Percentiles rank a stretch among this genome's conserved stretches.
Conservation (phyloP, 345 rosid species). For the Arabis alpina region DNA sequence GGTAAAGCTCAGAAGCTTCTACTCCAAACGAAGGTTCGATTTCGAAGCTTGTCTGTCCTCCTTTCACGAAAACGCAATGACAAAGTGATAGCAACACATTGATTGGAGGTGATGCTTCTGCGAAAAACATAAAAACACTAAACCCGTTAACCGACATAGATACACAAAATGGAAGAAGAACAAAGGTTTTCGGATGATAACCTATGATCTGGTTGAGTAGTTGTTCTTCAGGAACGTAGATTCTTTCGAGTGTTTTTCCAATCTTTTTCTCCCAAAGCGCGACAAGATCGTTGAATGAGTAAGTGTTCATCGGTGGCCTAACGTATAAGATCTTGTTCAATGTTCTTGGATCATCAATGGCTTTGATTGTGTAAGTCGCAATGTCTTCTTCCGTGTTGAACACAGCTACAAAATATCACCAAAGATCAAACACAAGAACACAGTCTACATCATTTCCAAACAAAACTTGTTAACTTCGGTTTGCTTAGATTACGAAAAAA, state of each 20-base stretch:
- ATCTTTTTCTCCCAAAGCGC: constrained; percentile 68
- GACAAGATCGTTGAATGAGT: constrained; percentile 61
- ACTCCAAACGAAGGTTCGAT: constrained; percentile 55
- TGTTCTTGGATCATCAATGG: constrained; percentile 63
- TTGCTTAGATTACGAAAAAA: neutral
- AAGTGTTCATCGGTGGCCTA: constrained; percentile 53
- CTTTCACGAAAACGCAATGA: constrained; percentile 56
- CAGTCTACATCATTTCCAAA: too few species aligned
- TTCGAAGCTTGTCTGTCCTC: constrained; percentile 56
- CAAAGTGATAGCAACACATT: constrained; percentile 46
- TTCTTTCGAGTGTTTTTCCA: constrained; percentile 53
- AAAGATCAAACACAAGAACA: neutral
- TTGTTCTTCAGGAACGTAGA: constrained; percentile 60
- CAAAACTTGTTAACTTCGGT: neutral
- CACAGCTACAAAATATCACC: constrained; percentile 42
- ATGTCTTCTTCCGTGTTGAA: constrained; percentile 59
- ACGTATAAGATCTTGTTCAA: constrained; percentile 59
- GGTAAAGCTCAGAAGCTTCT: constrained; percentile 57
- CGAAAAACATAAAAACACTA: neutral
- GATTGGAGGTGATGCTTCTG: constrained; percentile 50
- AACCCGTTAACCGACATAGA: neutral
- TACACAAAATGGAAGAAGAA: neutral
- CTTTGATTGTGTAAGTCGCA: constrained; percentile 54
- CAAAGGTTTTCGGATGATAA: constrained; percentile 15
- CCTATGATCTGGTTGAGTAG: constrained; percentile 54